Evolutionary conservation across 257 asterid species (phyloP).

Genomic region (Solanum stenotomum): DNA sequence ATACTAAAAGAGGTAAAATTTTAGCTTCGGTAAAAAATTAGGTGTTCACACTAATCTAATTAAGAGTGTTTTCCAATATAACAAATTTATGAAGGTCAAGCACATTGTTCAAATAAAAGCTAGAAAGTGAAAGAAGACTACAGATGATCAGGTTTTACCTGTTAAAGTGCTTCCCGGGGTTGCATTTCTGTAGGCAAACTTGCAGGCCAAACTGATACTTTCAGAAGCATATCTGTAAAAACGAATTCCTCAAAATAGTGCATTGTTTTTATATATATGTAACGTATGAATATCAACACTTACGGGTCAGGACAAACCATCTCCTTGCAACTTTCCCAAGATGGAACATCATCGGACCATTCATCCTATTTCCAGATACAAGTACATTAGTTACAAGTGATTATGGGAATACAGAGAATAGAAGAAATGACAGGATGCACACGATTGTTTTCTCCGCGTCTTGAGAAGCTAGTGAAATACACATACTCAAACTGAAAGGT

Average conservation of each 20-base stretch:
- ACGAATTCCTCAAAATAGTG: neutral
- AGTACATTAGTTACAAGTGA: neutral
- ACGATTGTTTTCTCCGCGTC: neutral
- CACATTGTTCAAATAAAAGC: neutral
- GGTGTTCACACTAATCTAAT: neutral
- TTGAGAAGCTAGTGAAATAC: neutral
- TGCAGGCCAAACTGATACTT: slow-evolving; percentile 70
- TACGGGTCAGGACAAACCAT: slow-evolving; percentile 84
- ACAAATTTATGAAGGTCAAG: neutral
- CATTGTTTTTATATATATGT: neutral
- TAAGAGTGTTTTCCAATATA: neutral
- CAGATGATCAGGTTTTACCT: slow-evolving; percentile 29
- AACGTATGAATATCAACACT: slow-evolving; percentile 9
- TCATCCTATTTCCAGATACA: slow-evolving; percentile 30
- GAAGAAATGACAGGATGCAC: slow-evolving; percentile 1
- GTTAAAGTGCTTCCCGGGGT: slow-evolving; percentile 84
- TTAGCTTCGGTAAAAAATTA: no score
- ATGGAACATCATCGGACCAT: slow-evolving; percentile 24
- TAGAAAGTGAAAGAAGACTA: neutral
- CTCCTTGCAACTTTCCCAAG: slow-evolving; percentile 44
- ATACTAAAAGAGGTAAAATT: no score
- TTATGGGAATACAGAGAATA: neutral
- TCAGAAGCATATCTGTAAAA: slow-evolving; percentile 84
- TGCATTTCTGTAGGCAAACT: slow-evolving; percentile 90
- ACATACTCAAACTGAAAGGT: neutral